Evolutionary conservation across 2,329 filamentous ascomycete genomes (phyloP).

Genomic region (Aspergillus sp.): DNA sequence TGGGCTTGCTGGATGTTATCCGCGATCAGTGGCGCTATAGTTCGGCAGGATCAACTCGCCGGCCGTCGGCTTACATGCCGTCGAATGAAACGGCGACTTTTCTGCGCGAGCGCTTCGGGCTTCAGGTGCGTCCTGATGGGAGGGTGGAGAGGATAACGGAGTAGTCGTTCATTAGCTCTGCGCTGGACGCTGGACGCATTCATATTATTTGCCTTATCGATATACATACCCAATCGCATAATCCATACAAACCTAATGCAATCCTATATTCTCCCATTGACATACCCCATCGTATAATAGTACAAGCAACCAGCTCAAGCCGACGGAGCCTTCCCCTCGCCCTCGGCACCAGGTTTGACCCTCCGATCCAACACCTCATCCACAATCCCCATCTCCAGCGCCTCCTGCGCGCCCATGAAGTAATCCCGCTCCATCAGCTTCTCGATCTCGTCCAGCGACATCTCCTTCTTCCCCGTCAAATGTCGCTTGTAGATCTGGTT

Average conservation of each 20-base stretch:
- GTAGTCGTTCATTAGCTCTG: constrained; percentile 5
- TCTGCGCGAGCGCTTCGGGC: constrained; percentile 28
- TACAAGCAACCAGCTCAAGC: constrained; percentile 3
- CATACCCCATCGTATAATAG: background rate
- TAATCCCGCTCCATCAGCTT: constrained; percentile 96
- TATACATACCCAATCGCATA: background rate
- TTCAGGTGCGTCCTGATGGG: constrained; percentile 27
- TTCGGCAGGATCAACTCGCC: constrained; percentile 11
- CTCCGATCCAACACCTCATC: constrained; percentile 66
- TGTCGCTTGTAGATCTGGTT: constrained; percentile 86
- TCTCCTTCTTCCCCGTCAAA: constrained; percentile 59
- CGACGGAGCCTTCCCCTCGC: constrained; percentile 14
- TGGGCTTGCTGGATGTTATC: constrained; percentile 26
- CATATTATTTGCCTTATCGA: background rate
- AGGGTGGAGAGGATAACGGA: constrained; percentile 22
- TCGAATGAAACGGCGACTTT: constrained; percentile 29
- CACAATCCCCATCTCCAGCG: constrained; percentile 79
- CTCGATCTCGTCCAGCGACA: constrained; percentile 73
- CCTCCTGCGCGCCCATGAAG: constrained; percentile 83
- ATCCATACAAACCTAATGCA: background rate
- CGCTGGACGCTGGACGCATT: background rate
- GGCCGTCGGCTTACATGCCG: constrained; percentile 17
- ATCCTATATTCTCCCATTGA: constrained; percentile 1
- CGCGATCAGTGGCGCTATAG: constrained; percentile 32
- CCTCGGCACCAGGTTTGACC: constrained; percentile 20